These are phyloP conservation scores for Penicillium thymicola DNA, from an alignment of 2,329 filamentous ascomycete genomes.

Conservation along the genomic window DNA sequence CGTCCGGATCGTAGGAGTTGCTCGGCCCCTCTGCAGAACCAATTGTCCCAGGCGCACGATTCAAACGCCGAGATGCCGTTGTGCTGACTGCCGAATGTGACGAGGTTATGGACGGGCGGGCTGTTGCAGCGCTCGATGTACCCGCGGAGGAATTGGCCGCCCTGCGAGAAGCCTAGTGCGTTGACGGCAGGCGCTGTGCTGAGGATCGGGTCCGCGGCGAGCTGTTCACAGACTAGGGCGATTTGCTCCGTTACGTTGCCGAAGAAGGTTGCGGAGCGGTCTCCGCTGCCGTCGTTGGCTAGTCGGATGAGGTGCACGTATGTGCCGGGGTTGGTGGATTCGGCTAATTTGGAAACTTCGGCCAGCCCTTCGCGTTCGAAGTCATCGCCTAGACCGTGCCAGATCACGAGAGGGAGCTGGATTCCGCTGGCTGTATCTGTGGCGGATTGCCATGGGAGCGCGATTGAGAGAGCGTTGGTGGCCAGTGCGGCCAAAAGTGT, in stretches of 20 bases:
- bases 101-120: slow-evolving; percentile 70
- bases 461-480: slow-evolving; percentile 14
- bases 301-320: slow-evolving; percentile 77
- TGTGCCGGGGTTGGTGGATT: slow-evolving; percentile 73
- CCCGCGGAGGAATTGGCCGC: slow-evolving; percentile 90
- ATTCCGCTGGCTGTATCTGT: slow-evolving; percentile 25
- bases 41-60: slow-evolving; percentile 67
- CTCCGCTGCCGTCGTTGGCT: slow-evolving; percentile 60
- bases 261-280: slow-evolving; percentile 82
- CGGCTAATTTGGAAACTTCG: slow-evolving; percentile 66
- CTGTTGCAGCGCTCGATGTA: slow-evolving; percentile 83
- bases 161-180: slow-evolving; percentile 91
- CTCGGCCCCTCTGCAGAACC: slow-evolving; percentile 77
- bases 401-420: slow-evolving; percentile 85
- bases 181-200: slow-evolving; percentile 80
- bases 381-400: slow-evolving; percentile 74
- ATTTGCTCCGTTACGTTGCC: slow-evolving; percentile 84
- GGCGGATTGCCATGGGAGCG: slow-evolving; percentile 14
- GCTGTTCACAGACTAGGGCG: slow-evolving; percentile 69
- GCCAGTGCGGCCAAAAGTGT: slow-evolving; percentile 19
- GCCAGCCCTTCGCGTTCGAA: slow-evolving; percentile 73
- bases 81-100: slow-evolving; percentile 89
- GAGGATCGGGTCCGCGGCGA: slow-evolving; percentile 73
- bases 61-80: slow-evolving; percentile 86
- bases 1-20: slow-evolving; percentile 74